Base-by-base conservation (phyloP, 495 filamentous ascomycete species). In the Aspergillus taichungensis region DNA sequence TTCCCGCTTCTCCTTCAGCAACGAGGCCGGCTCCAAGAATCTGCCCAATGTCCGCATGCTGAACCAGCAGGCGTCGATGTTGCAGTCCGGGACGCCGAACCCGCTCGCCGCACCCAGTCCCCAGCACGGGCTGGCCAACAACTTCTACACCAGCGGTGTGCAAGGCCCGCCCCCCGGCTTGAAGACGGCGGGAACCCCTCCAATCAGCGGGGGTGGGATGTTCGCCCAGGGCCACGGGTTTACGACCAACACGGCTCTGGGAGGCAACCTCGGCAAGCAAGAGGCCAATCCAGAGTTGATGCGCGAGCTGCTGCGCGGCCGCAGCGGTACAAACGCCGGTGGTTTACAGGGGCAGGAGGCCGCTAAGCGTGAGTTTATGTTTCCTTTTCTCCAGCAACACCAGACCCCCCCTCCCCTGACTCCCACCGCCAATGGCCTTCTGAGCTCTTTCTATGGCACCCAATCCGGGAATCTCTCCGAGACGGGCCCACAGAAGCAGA, bases 141-240 rank as follows among this genome's bases (percentile, higher is more conserved):
- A 61, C 18, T 77, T 74, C 50, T 77, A 76, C 50, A 61, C 72
- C 8, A 76, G 73, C 45, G 72, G 72, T 11, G 85, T 95, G 43
- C 87, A 92, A 56, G 89, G 90, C 4, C 92, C 92, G 11, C 94
- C 94, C 39, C 94, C 94, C 2, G 94, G 94, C 3, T 75, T 99
- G 42, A 97, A 99, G 69, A 88, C 89, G 4, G 85, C 88, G 1
- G 88, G 88, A 29, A 95, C 89, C 8, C 91, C 92, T 39, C 92
- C 92, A 5, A 84, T 86, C 47, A 81, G 74, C 47, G 80, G 82
- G 24, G 82, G 81, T 37, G 81, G 82, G 43, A 85, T 85, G 75
- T 88, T 86, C 52, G 80, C 80, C 13, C 83, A 87, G 58, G 79
- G 80, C 30, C 82, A 87, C 54, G 83, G 85, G 34, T 94, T 95